These are phyloP conservation scores for Talaromyces adpressus DNA, from an alignment of 495 filamentous ascomycete genomes.

Conservation along the genomic window DNA sequence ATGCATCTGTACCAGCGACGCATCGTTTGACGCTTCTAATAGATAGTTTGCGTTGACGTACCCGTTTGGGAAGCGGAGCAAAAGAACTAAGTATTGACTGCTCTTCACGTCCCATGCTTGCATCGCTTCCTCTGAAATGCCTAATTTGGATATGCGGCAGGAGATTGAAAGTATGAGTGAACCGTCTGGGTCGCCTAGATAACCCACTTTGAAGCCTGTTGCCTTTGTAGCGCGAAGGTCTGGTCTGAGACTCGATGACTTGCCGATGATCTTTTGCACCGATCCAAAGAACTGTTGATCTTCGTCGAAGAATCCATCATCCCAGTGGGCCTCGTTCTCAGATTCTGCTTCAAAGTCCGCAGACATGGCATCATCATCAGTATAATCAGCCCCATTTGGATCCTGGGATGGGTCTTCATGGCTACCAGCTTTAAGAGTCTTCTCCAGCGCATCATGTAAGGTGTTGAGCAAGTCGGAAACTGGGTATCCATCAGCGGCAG, in stretches of 20 bases:
- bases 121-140: slow-evolving; percentile 68
- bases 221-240: slow-evolving; percentile 57
- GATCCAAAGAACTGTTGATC: slow-evolving; percentile 22
- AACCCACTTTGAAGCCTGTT: slow-evolving; percentile 72
- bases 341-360: slow-evolving; percentile 15
- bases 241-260: slow-evolving; percentile 36
- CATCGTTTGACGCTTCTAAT: slow-evolving; percentile 13
- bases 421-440: slow-evolving; percentile 14
- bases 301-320: slow-evolving; percentile 26
- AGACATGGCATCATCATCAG: slow-evolving; percentile 9
- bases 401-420: slow-evolving; percentile 6
- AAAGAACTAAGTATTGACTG: slow-evolving; percentile 66
- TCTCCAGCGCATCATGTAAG: slow-evolving; percentile 32
- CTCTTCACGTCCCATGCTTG: slow-evolving; percentile 67
- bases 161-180: slow-evolving; percentile 58
- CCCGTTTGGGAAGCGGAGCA: slow-evolving; percentile 56
- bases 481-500: slow-evolving; percentile 16
- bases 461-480: slow-evolving; percentile 27
- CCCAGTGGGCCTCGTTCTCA: slow-evolving; percentile 22
- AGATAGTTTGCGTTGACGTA: slow-evolving; percentile 53
- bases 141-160: slow-evolving; percentile 57
- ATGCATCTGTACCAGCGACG: slow-evolving; percentile 24
- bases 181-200: slow-evolving; percentile 44
- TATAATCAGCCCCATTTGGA: background rate
- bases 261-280: slow-evolving; percentile 15